These are phyloP conservation scores for Trichoderma sp. DNA, from an alignment of 2,329 filamentous ascomycete genomes.

Conservation along the genomic window DNA sequence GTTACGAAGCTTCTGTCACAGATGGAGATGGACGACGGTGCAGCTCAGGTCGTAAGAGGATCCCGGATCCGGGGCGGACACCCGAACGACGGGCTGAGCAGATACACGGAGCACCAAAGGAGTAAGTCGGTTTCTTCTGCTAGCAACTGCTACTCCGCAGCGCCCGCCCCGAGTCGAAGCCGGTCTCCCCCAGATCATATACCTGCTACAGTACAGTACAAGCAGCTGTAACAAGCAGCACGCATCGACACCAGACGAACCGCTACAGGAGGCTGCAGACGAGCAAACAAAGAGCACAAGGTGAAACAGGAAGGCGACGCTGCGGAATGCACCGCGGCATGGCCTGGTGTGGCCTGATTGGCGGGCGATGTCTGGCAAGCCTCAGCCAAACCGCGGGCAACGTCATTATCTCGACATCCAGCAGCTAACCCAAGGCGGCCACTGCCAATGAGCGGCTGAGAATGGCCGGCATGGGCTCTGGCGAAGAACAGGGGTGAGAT, in stretches of 20 bases:
- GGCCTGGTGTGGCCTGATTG: constrained; percentile 14
- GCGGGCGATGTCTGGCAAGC: constrained; percentile 15
- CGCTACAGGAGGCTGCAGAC: background rate
- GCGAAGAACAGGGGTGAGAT: constrained; percentile 19
- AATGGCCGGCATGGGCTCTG: constrained; percentile 19
- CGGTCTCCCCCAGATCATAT: background rate
- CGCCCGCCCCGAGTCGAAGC: background rate
- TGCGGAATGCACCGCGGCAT: constrained; percentile 9
- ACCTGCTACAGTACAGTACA: too few relatives aligned
- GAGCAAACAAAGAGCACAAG: constrained; percentile 14
- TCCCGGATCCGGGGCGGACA: constrained; percentile 20
- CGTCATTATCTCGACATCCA: constrained; percentile 25
- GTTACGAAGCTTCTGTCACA: background rate
- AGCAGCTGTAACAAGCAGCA: background rate
- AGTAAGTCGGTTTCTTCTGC: background rate
- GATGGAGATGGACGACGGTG: constrained; percentile 16
- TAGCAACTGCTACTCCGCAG: constrained; percentile 5
- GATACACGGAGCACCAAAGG: constrained; percentile 1
- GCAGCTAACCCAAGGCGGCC: constrained; percentile 8
- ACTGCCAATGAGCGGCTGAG: constrained; percentile 21
- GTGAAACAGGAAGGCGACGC: constrained; percentile 18
- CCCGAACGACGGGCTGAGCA: constrained; percentile 16
- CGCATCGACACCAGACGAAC: background rate
- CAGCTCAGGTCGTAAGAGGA: background rate
- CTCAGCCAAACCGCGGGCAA: constrained; percentile 16